phyloP scores from a whole-genome alignment of 441 rosid genomes.

The Populus hybrid region DNA sequence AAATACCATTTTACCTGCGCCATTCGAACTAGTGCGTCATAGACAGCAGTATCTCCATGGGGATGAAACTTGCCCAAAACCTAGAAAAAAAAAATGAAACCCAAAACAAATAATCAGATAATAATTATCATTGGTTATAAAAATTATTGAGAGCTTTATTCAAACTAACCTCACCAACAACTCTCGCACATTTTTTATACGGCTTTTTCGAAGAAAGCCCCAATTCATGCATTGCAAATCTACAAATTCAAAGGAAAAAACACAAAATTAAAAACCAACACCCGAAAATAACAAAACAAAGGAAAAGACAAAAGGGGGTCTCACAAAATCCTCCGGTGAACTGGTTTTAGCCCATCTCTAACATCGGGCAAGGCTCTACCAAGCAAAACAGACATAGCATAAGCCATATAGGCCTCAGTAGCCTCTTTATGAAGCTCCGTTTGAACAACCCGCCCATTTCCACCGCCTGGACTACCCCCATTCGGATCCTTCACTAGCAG shows the following conservation, averaged over 20 bases:
- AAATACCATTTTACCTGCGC: slow-evolving; percentile 65
- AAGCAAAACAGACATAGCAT: slow-evolving; percentile 87
- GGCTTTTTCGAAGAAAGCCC: slow-evolving; percentile 91
- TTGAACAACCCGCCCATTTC: slow-evolving; percentile 49
- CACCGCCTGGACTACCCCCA: slow-evolving; percentile 25
- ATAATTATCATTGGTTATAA: background rate
- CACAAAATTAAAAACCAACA: background rate
- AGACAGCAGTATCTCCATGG: slow-evolving; percentile 93
- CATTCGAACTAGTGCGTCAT: slow-evolving; percentile 94
- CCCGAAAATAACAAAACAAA: background rate
- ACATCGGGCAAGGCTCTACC: slow-evolving; percentile 95
- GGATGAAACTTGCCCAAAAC: slow-evolving; percentile 98
- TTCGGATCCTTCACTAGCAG: slow-evolving; percentile 34
- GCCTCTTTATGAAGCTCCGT: slow-evolving; percentile 92
- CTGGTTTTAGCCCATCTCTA: slow-evolving; percentile 90
- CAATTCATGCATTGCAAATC: slow-evolving; percentile 92
- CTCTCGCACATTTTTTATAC: slow-evolving; percentile 97
- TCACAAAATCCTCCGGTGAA: slow-evolving; percentile 84
- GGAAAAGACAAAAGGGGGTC: slow-evolving; percentile 7
- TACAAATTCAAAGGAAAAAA: slow-evolving; percentile 22
- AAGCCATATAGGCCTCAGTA: slow-evolving; percentile 81
- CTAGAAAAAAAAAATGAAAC: slow-evolving; percentile 33
- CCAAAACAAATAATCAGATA: background rate
- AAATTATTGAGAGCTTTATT: background rate
- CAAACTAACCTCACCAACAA: slow-evolving; percentile 86